phyloP scores from a whole-genome alignment of 495 filamentous ascomycete genomes.

The Massariosphaeria phaeospora region DNA sequence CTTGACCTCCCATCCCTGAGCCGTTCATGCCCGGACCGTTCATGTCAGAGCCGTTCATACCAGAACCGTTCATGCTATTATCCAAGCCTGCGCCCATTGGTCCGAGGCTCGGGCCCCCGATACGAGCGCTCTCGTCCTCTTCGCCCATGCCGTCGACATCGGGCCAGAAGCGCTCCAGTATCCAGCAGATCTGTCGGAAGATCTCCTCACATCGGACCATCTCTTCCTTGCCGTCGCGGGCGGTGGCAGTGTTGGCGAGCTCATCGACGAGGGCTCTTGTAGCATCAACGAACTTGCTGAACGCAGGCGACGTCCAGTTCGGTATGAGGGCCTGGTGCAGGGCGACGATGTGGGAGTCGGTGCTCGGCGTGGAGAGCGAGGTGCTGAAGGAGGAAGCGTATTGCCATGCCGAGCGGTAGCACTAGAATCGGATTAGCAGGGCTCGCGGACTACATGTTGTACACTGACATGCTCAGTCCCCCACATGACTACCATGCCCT shows the following conservation, averaged over 20 bases:
- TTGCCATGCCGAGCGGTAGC: slow-evolving; percentile 41
- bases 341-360: slow-evolving; percentile 38
- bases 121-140: slow-evolving; percentile 34
- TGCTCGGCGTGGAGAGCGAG: slow-evolving; percentile 29
- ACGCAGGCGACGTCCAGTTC: slow-evolving; percentile 44
- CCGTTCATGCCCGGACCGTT: slow-evolving; percentile 16
- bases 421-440: slow-evolving; percentile 22
- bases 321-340: slow-evolving; percentile 44
- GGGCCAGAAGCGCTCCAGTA: slow-evolving; percentile 43
- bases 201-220: slow-evolving; percentile 39
- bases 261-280: slow-evolving; percentile 42
- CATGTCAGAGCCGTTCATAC: slow-evolving; percentile 14
- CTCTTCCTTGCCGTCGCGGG: slow-evolving; percentile 39
- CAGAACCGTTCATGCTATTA: slow-evolving; percentile 10
- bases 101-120: slow-evolving; percentile 10
- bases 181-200: slow-evolving; percentile 40
- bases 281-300: slow-evolving; percentile 43
- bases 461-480: slow-evolving; percentile 57
- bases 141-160: slow-evolving; percentile 45
- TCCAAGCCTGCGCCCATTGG: slow-evolving; percentile 14
- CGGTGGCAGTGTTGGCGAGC: slow-evolving; percentile 38
- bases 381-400: slow-evolving; percentile 39
- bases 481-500: slow-evolving; percentile 68
- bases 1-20: slow-evolving; percentile 2
- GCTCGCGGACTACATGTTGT: not conserved